Evolutionary conservation across 179 eudicot genomes (phyloP), one percentile per base, ranked within the genome.

Genomic region (Drosera spatulata): DNA sequence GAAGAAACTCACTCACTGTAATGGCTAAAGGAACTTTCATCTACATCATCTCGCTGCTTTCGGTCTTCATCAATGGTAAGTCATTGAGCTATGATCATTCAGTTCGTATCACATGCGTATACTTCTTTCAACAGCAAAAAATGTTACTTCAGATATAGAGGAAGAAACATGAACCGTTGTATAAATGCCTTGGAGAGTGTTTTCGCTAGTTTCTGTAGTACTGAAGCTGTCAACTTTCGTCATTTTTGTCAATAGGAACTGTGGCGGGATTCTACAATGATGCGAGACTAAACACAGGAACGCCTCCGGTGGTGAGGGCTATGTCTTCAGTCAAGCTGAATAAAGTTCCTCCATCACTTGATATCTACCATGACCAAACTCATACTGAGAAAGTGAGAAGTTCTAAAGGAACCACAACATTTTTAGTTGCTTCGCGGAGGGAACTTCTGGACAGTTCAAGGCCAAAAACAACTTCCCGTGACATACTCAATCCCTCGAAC

Each of bases 61-160:
- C 68, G 65, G 66, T 74, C 74, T 75, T 59, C 73, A 58, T 67
- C 60, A 70, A 76, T 14, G 86, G 91, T 85, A 67, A 79, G 75
- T 68, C 13, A 56, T 37, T 2, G 5, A 4, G 14, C 41, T 33
- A 10, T 61, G 63, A 22, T 22, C 55, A 11, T 52, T 33, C 44
- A 6, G 41, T 62, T 12, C 56, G 6, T 56, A 39, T 41, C 43
- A 38, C 11, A 37, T 10, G 41, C 57, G 38, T 56, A 10, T 6
- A 45, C 22, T 41, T 7, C 63, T 38, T 22, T 50, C 37, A 2
- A 46, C 51, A 61, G 33, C 33, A 22, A 22, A 22, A 22, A 22
- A 22, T 22, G 33, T 22, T 22, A 22, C 33, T 22, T 1, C 33
- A 22, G 33, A 22, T 22, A 22, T 22, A 22, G 33, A 22, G 33